Percentiles rank a stretch among this genome's conserved stretches.
phyloP scores from a whole-genome alignment of 306 rosid genomes.

The Castanea sativa region DNA sequence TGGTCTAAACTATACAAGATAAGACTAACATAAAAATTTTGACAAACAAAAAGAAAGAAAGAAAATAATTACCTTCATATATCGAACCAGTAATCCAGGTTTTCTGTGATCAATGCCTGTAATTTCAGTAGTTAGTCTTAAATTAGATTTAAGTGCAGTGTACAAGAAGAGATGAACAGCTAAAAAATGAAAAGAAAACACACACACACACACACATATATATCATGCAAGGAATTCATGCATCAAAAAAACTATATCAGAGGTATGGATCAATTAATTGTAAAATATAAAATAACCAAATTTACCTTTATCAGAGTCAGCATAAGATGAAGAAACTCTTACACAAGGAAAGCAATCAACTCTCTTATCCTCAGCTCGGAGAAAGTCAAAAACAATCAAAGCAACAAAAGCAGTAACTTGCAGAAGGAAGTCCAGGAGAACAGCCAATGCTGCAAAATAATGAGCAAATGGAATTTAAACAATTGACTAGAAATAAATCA shows the following conservation, averaged over 20 bases:
- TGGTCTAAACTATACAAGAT: too few species aligned
- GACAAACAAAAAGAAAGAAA: neutral
- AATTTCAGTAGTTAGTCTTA: conserved; percentile 18
- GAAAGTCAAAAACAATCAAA: conserved; percentile 78
- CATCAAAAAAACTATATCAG: neutral
- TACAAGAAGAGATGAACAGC: neutral
- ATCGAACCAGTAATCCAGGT: conserved; percentile 74
- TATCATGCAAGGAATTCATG: neutral
- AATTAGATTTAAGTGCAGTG: neutral
- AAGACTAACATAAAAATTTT: neutral
- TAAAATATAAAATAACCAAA: conserved; percentile 9
- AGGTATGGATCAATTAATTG: neutral
- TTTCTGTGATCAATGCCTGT: conserved; percentile 63
- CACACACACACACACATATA: too few species aligned
- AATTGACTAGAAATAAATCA: conserved; percentile 7
- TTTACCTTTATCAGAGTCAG: conserved; percentile 67
- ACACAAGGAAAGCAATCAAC: conserved; percentile 94
- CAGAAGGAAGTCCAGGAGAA: conserved; percentile 90
- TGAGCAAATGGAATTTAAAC: conserved; percentile 26
- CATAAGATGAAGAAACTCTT: conserved; percentile 50
- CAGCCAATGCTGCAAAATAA: conserved; percentile 85
- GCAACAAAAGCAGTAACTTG: conserved; percentile 98
- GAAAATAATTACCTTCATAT: conserved; percentile 75
- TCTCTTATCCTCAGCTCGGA: conserved; percentile 81
- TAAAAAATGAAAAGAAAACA: neutral